A percentile compares a stretch with the other conserved stretches of the same genome.
Conservation (phyloP, 768 basidiomycete genomes). For the Xerocomellus dryophilus region DNA sequence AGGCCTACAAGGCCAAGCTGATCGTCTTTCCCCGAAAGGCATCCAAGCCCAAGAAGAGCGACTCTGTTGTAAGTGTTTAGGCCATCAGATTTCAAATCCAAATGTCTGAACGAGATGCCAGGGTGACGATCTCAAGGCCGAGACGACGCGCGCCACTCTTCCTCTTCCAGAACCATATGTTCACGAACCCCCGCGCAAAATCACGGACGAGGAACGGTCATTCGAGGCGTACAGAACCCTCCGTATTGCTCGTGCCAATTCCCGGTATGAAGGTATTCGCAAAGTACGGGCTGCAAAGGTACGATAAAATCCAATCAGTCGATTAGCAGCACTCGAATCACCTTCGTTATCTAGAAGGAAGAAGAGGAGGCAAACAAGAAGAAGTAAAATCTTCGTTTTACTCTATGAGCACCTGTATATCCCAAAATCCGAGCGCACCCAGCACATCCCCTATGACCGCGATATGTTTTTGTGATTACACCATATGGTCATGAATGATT, state of each 20-base stretch:
- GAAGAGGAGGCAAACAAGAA: conserved; percentile 93
- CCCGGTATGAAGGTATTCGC: conserved; percentile 83
- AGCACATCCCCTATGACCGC: conserved; percentile 26
- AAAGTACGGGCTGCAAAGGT: conserved; percentile 86
- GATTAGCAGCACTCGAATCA: conserved; percentile 14
- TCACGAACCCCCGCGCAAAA: conserved; percentile 87
- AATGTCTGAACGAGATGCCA: conserved; percentile 30
- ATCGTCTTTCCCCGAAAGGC: conserved; percentile 97
- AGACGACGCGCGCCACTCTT: conserved; percentile 65
- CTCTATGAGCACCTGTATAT: conserved; percentile 31
- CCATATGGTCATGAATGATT: not conserved
- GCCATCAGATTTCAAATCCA: not conserved
- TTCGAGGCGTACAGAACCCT: conserved; percentile 89
- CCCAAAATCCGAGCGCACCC: conserved; percentile 36
- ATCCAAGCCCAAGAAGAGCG: conserved; percentile 93
- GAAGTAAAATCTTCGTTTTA: conserved; percentile 52
- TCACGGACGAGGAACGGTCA: conserved; percentile 84
- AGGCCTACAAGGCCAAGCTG: conserved; percentile 88
- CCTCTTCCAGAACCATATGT: conserved; percentile 65
- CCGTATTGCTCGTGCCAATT: conserved; percentile 76
- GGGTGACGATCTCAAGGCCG: conserved; percentile 79
- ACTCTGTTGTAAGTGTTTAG: conserved; percentile 68
- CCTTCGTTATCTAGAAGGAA: conserved; percentile 55
- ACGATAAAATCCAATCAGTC: conserved; percentile 28
- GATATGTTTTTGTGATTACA: not conserved